Conservation (phyloP, 768 basidiomycete genomes). For the Serendipita sp. region DNA sequence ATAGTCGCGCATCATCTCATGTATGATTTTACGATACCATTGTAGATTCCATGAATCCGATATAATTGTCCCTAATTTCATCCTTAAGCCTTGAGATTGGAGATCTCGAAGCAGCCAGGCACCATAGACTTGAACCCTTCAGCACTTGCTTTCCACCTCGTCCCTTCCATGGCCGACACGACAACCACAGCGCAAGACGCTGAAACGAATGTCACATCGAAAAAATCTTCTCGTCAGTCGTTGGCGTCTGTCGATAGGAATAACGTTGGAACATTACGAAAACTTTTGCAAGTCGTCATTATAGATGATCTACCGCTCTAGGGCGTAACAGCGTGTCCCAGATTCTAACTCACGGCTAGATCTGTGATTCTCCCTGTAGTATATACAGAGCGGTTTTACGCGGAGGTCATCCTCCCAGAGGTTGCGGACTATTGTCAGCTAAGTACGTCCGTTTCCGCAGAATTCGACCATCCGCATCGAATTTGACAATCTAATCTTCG, state of each 20-base stretch:
- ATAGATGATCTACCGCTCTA: constrained; percentile 9
- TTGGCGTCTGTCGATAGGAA: constrained; percentile 58
- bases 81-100: too few relatives aligned
- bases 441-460: constrained; percentile 31
- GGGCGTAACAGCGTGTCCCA: constrained; percentile 27
- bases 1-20: too few relatives aligned
- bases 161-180: too few relatives aligned
- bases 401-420: constrained; percentile 57
- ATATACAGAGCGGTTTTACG: constrained; percentile 79
- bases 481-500: background rate
- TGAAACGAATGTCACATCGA: constrained; percentile 8
- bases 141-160: too few relatives aligned
- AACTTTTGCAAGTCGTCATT: background rate
- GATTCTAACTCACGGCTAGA: constrained; percentile 27
- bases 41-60: too few relatives aligned
- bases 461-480: constrained; percentile 6
- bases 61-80: too few relatives aligned
- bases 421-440: constrained; percentile 79
- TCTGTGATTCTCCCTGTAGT: constrained; percentile 71
- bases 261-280: constrained; percentile 54
- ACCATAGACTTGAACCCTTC: too few relatives aligned
- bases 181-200: background rate
- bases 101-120: too few relatives aligned
- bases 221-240: constrained; percentile 30
- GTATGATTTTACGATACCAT: too few relatives aligned